Base-by-base conservation (phyloP, 1,139 yeast species). In the Saccharomyces hybrid region DNA sequence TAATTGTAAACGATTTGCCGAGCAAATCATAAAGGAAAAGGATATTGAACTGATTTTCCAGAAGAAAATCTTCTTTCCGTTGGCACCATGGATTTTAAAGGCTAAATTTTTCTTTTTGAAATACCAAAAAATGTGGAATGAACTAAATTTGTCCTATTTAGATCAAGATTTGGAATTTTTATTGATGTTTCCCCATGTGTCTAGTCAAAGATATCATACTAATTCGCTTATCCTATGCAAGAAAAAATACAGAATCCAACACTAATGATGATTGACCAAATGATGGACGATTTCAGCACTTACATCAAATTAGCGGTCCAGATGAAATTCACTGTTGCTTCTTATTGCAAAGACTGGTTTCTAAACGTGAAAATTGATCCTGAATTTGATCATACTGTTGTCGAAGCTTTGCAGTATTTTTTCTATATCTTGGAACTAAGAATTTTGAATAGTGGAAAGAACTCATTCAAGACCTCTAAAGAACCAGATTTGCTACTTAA, bases 241-340 rank as follows among this genome's bases (percentile, higher is more conserved):
- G n/a, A 80, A 69, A 86, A 86, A 63, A 73, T 91, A 55, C 83
- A 81, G 54, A 88, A 88, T 63, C 97, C 97, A 1, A 90, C 98
- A 0, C 82, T 90, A 81, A 87, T 90, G 91, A 88, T 91, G 85
- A 88, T 93, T 61, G 98, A 93, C 70, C 97, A 91, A 71, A 87
- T 89, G 81, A 81, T 93, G 60, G 93, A 84, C 50, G 97, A 90
- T 69, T 86, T 91, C 66, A 84, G 85, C 60, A 78, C 85, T 1
- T 89, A 89, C 67, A 80, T 91, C 53, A 79, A 82, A 48, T 76
- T 90, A 50, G 95, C 97, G 0, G 77, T 88, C 26, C 88, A 83
- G 59, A 82, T 90, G 49, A 86, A 89, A 67, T 82, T 81, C 59
- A 85, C 84, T 47, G 82, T 86, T 58, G 79, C 87, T 53, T 78